Evolutionary conservation across 2,329 filamentous ascomycete genomes (phyloP), one percentile per base, ranked within the genome.

Genomic region (Fonsecaea nubica): DNA sequence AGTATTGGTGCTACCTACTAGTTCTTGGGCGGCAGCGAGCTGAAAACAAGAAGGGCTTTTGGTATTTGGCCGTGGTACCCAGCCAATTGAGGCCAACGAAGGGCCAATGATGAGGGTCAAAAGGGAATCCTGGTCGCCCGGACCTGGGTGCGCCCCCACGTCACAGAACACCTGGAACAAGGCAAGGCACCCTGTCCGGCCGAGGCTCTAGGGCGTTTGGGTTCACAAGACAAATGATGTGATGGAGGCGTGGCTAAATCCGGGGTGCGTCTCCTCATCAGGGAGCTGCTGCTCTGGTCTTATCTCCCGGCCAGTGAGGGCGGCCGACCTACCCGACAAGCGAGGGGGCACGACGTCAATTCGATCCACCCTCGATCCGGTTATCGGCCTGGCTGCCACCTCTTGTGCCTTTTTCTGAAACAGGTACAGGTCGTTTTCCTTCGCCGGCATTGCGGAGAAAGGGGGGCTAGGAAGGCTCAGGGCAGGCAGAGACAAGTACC

Each of bases 291-390:
- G 32, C 32, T 18, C 38, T 58, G 48, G 33, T 52, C 58, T 62
- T 67, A 53, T 63, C 59, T 57, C 36, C 45, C 18, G 21, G 21
- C 45, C 38, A 35, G 30, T 60, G 48, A 63, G 30, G 53, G 59
- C 63, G 64, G 48, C 64, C 61, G 42, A 40, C 32, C 13, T 12
- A 30, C 18, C 58, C 58, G 62, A 50, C 56, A 69, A 69, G 67
- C 67, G 67, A 69, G 42, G 58, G 55, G 45, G n/a, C 33, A 66
- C 67, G 61, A 69, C 67, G 67, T 69, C 67, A 69, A 63, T n/a
- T 21, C 30, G 35, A 38, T 52, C 52, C 58, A 62, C 60, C 64
- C 36, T 36, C 35, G 64, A 60, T 64, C 67, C 61, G 67, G 67
- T 62, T 69, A 66, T 64, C 67, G 67, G 52, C 58, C 54, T 66